These are phyloP conservation scores for Primulina eburnea DNA, from an alignment of 257 asterid species.

Conservation along the genomic window DNA sequence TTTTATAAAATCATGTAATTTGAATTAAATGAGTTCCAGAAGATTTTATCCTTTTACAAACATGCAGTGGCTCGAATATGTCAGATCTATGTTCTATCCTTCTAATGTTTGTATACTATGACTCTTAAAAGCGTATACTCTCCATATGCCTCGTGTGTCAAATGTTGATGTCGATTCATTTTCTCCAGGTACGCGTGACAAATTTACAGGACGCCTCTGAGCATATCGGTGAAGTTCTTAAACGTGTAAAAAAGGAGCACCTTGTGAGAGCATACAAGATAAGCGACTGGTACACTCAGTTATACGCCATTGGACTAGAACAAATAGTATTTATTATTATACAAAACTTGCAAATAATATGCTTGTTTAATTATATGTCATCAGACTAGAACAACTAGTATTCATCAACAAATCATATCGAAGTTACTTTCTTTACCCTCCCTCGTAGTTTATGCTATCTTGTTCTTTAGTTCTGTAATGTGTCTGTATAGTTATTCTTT, in stretches of 20 bases:
- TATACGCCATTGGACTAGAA: constrained; percentile 5
- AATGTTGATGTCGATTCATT: background rate
- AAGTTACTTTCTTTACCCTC: background rate
- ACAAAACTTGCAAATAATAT: too few species aligned
- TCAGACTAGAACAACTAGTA: background rate
- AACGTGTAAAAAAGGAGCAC: constrained; percentile 84
- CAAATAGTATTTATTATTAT: background rate
- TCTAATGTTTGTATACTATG: background rate
- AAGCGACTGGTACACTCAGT: constrained; percentile 51
- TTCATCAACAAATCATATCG: background rate
- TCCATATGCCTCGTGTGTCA: background rate
- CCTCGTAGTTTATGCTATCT: background rate
- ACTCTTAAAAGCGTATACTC: background rate
- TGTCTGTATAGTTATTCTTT: background rate
- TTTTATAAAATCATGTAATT: background rate
- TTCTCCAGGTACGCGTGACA: constrained; percentile 77
- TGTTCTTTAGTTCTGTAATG: background rate
- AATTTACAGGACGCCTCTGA: constrained; percentile 92
- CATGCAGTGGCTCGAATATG: background rate
- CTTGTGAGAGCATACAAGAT: constrained; percentile 83
- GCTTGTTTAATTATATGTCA: background rate
- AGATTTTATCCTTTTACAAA: background rate
- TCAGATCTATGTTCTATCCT: background rate
- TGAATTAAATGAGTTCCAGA: background rate
- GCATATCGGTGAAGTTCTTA: constrained; percentile 93